phyloP scores from a whole-genome alignment of 148 eudicot species.

The Bassia scoparia region DNA sequence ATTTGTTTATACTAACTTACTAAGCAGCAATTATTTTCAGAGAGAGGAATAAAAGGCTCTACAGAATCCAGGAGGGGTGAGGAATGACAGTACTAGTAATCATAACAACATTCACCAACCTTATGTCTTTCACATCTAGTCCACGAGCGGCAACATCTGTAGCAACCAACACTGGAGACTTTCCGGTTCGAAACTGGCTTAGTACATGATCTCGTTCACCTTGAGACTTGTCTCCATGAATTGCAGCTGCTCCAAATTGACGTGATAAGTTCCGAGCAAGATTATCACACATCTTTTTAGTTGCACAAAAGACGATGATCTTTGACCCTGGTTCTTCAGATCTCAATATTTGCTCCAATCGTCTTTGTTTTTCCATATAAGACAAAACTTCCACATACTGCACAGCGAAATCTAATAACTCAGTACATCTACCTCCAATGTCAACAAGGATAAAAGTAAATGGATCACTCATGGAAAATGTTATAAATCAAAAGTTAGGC shows the following conservation, averaged over 20 bases:
- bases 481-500: background rate
- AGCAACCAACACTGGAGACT: slow-evolving; percentile 86
- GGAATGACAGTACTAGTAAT: background rate
- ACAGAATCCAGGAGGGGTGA: no score
- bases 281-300: slow-evolving; percentile 92
- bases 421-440: background rate
- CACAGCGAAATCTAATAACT: slow-evolving; percentile 17
- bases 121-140: slow-evolving; percentile 81
- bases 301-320: slow-evolving; percentile 88
- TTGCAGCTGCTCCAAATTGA: slow-evolving; percentile 83
- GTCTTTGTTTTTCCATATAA: slow-evolving; percentile 64
- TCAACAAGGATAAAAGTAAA: background rate
- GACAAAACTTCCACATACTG: slow-evolving; percentile 72
- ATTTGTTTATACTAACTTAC: no score
- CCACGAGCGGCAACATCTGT: slow-evolving; percentile 99
- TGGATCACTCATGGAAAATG: background rate
- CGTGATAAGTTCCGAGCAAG: slow-evolving; percentile 71
- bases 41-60: background rate
- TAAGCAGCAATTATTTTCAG: background rate
- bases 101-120: slow-evolving; percentile 41
- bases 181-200: slow-evolving; percentile 71
- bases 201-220: slow-evolving; percentile 77
- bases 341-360: slow-evolving; percentile 76
- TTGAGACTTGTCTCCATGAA: slow-evolving; percentile 92
- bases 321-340: slow-evolving; percentile 95